Conservation (phyloP, 495 filamentous ascomycete genomes). For the Viridothelium virens region DNA sequence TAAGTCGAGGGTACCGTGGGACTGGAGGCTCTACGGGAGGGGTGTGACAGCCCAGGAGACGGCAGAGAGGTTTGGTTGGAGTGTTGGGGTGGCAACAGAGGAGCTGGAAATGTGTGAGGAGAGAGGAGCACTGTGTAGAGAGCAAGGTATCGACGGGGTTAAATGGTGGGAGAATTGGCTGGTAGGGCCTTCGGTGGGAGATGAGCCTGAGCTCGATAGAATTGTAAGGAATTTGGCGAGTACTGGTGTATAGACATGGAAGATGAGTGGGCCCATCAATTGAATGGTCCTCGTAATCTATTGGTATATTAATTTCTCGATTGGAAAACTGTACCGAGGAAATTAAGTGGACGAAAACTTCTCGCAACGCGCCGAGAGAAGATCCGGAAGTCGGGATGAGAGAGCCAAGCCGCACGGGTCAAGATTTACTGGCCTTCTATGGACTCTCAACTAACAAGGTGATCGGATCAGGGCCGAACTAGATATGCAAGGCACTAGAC, state of each 20-base stretch:
- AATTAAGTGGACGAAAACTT: background rate
- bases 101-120: conserved; percentile 82
- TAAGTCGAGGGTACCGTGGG: conserved; percentile 48
- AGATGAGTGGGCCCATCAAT: no score
- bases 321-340: background rate
- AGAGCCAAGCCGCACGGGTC: background rate
- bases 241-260: background rate
- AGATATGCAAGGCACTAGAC: background rate
- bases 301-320: background rate
- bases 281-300: no score
- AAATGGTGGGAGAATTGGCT: conserved; percentile 38
- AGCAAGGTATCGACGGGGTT: conserved; percentile 36
- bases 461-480: background rate
- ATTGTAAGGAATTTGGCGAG: background rate
- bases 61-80: conserved; percentile 92
- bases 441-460: background rate
- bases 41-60: conserved; percentile 85
- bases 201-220: background rate
- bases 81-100: conserved; percentile 92
- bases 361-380: background rate
- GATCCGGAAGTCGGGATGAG: background rate
- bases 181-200: background rate
- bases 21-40: conserved; percentile 66
- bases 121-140: conserved; percentile 35
- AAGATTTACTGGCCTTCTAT: background rate